A percentile compares a stretch with the other conserved stretches of the same genome.
These are phyloP conservation scores for Hordeum pubiflorum DNA, from an alignment of 202 grass and related monocot genomes.

Conservation along the genomic window DNA sequence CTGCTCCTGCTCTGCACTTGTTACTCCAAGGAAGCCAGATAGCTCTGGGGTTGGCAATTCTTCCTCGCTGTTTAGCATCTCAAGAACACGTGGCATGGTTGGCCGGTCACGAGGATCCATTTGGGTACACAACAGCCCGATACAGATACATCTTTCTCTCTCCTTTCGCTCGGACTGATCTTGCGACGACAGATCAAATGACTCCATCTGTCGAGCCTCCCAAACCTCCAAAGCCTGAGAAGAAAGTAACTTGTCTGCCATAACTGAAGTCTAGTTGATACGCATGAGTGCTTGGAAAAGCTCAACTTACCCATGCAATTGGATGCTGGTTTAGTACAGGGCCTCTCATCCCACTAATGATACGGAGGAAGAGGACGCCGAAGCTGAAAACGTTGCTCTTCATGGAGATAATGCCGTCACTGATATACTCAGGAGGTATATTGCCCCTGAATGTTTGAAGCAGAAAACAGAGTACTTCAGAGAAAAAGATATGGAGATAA, in stretches of 20 bases:
- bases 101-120: not conserved
- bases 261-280: not conserved
- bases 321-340: not conserved
- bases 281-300: not conserved
- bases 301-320: not conserved
- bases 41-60: not conserved
- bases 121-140: not conserved
- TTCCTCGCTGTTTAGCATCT: not conserved
- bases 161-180: not conserved
- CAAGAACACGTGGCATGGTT: not conserved
- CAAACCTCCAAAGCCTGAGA: not conserved
- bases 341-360: not conserved
- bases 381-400: not conserved
- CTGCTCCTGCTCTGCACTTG: too few relatives aligned
- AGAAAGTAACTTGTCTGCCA: too few relatives aligned
- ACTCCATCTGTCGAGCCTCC: not conserved
- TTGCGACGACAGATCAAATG: not conserved
- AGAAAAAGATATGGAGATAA: too few relatives aligned
- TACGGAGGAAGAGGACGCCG: not conserved
- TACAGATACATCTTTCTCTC: not conserved
- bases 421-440: not conserved
- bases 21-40: too few relatives aligned
- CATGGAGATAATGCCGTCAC: not conserved
- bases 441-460: not conserved
- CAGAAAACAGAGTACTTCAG: not conserved